A percentile compares a stretch with the other conserved stretches of the same genome.
These are phyloP conservation scores for Wickerhamiella azymoides DNA, from an alignment of 805 yeast genomes.

Conservation along the genomic window DNA sequence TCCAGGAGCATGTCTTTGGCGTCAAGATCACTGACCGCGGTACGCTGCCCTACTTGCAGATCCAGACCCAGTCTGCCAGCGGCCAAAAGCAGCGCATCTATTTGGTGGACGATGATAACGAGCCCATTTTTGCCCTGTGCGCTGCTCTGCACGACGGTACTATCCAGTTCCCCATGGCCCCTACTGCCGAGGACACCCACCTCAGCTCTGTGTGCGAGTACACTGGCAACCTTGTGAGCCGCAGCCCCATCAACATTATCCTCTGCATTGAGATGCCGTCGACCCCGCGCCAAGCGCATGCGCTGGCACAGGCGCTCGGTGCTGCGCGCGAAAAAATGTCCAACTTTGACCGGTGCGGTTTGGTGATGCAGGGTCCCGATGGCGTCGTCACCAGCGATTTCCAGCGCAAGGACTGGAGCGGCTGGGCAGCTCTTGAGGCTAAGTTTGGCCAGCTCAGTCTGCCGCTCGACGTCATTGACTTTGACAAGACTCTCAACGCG, in stretches of 20 bases:
- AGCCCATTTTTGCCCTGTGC: constrained; percentile 4
- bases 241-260: constrained; percentile 1
- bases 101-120: background rate
- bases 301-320: background rate
- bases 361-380: background rate
- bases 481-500: background rate
- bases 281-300: background rate
- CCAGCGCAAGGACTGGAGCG: background rate
- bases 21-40: background rate
- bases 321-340: background rate
- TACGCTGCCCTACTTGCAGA: background rate
- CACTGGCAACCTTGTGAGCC: background rate
- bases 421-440: background rate
- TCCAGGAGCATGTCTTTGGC: background rate
- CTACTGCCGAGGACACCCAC: background rate
- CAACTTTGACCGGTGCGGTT: background rate
- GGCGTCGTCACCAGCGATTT: background rate
- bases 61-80: background rate
- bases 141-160: constrained; percentile 2
- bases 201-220: background rate
- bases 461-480: background rate
- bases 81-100: background rate
- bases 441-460: background rate
- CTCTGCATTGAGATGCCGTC: constrained; percentile 2
- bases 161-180: constrained; percentile 1